Evolutionary conservation across 441 rosid genomes (phyloP).

Genomic region (Eutrema salsugineum): DNA sequence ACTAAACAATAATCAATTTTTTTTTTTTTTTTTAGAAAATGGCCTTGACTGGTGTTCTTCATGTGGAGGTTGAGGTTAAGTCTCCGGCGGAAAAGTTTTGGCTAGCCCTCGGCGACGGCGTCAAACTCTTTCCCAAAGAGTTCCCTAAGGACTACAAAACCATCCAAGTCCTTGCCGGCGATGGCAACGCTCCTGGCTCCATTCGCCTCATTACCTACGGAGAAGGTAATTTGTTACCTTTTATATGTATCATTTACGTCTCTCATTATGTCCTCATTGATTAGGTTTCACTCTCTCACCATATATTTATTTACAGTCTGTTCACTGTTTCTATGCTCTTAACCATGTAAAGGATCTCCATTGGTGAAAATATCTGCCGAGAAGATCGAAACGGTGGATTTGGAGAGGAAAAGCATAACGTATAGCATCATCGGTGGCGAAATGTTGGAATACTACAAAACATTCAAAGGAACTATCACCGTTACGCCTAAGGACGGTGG

Average conservation of each 20-base stretch:
- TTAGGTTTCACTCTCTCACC: neutral
- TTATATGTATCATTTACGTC: neutral
- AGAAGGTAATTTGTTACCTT: constrained; percentile 30
- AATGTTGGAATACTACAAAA: constrained; percentile 69
- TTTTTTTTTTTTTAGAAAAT: constrained; percentile 21
- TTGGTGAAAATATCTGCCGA: constrained; percentile 66
- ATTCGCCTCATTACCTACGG: constrained; percentile 61
- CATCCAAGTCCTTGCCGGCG: constrained; percentile 81
- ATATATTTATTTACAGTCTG: neutral
- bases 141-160: constrained; percentile 76
- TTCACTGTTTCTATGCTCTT: neutral
- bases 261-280: neutral
- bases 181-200: constrained; percentile 74
- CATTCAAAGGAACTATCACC: constrained; percentile 49
- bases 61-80: constrained; percentile 71
- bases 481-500: constrained; percentile 67
- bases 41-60: constrained; percentile 60
- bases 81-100: constrained; percentile 64
- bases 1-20: neutral
- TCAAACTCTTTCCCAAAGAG: constrained; percentile 56
- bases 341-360: constrained; percentile 48
- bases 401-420: constrained; percentile 40
- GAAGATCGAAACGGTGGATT: constrained; percentile 68
- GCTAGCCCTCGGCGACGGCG: constrained; percentile 58
- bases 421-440: constrained; percentile 75